Percentiles rank a stretch among this genome's conserved stretches.
Conservation (phyloP, 805 yeast species). For the Hanseniaspora lindneri region DNA sequence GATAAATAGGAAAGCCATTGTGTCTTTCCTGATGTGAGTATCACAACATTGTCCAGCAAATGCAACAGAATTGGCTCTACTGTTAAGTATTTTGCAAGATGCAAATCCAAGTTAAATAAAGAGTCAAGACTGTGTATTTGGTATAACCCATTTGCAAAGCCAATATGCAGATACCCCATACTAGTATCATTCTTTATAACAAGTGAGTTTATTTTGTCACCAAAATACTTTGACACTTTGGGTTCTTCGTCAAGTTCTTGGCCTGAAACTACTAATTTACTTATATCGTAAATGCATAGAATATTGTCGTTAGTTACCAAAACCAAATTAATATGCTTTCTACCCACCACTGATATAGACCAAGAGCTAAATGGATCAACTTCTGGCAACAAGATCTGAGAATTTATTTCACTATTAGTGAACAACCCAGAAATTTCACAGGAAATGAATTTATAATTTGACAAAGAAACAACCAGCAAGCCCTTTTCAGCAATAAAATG, state of each 20-base stretch:
- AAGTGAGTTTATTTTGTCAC: not conserved
- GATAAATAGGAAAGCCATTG: not conserved
- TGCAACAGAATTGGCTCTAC: not conserved
- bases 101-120: not conserved
- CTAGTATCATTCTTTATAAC: not conserved
- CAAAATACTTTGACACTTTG: constrained; percentile 4
- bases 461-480: not conserved
- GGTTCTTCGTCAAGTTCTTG: constrained; percentile 2
- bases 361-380: constrained; percentile 8
- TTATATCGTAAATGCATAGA: not conserved
- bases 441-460: constrained; percentile 5
- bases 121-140: not conserved
- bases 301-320: constrained; percentile 10
- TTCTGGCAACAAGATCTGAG: not conserved
- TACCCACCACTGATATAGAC: not conserved
- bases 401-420: not conserved
- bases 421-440: not conserved
- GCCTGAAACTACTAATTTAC: no score
- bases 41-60: not conserved
- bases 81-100: not conserved
- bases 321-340: not conserved
- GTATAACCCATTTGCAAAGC: constrained; percentile 7
- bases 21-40: not conserved
- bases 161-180: not conserved
- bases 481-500: not conserved